Conservation (phyloP, 1,284 basidiomycete species). For the Ganoderma leucocontextum region DNA sequence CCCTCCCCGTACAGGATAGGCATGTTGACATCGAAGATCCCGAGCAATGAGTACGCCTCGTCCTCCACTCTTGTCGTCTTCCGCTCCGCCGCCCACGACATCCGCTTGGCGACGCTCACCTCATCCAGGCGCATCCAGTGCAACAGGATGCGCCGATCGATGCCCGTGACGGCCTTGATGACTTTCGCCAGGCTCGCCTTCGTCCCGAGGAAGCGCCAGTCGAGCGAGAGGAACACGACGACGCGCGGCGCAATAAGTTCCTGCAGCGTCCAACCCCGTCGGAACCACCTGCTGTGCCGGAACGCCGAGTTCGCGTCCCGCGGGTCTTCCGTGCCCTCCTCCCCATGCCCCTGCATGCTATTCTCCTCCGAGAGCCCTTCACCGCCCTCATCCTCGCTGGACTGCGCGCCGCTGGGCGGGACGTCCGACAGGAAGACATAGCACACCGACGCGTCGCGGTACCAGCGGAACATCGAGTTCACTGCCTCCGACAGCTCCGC, state of each 20-base stretch:
- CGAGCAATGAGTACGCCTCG: conserved; percentile 19
- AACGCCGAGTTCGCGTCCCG: conserved; percentile 1
- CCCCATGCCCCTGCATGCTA: not conserved
- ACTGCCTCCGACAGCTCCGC: conserved; percentile 15
- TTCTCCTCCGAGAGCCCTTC: not conserved
- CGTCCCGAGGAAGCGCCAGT: conserved; percentile 15
- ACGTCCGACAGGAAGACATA: conserved; percentile 12
- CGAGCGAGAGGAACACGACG: conserved; percentile 11
- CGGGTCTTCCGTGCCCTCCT: not conserved
- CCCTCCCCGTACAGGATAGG: conserved; percentile 17
- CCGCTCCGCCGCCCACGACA: conserved; percentile 19
- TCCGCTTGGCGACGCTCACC: conserved; percentile 13
- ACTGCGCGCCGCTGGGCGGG: not conserved
- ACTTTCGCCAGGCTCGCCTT: conserved; percentile 8
- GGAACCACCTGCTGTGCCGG: conserved; percentile 19
- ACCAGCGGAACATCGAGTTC: conserved; percentile 10
- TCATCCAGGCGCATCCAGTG: not conserved
- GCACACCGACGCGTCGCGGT: conserved; percentile 8
- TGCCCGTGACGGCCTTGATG: conserved; percentile 8
- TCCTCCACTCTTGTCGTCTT: conserved; percentile 13
- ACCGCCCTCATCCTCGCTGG: not conserved
- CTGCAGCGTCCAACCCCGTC: conserved; percentile 19
- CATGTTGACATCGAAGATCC: conserved; percentile 22
- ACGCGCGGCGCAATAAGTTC: conserved; percentile 20
- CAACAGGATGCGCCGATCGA: conserved; percentile 2